phyloP scores from a whole-genome alignment of 257 asterid species.

The Primulina huaijiensis region DNA sequence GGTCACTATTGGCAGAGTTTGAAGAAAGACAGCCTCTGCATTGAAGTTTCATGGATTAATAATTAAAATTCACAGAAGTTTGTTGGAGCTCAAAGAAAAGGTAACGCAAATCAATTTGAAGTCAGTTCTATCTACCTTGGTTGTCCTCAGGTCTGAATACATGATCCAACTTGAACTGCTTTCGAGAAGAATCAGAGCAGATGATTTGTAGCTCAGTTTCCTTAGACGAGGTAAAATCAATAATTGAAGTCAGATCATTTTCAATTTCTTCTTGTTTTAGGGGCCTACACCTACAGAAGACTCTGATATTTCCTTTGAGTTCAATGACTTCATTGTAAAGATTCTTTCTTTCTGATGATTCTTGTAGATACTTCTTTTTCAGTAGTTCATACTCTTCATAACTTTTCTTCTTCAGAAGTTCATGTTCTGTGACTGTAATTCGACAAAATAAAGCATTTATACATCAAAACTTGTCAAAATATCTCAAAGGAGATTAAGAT shows the following conservation, averaged over 20 bases:
- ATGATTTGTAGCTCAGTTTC: constrained; percentile 79
- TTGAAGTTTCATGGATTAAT: constrained; percentile 21
- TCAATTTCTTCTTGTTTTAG: constrained; percentile 66
- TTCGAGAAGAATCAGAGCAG: constrained; percentile 70
- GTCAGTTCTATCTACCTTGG: constrained; percentile 54
- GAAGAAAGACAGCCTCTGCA: constrained; percentile 72
- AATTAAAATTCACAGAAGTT: neutral
- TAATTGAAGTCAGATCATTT: constrained; percentile 57
- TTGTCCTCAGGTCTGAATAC: constrained; percentile 74
- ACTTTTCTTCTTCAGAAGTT: constrained; percentile 50
- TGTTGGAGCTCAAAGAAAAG: neutral
- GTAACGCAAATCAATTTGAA: neutral
- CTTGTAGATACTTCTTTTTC: constrained; percentile 70
- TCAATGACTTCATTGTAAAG: constrained; percentile 91
- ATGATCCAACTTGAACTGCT: constrained; percentile 81
- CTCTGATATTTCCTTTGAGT: constrained; percentile 92
- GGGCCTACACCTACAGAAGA: constrained; percentile 96
- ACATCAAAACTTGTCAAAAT: constrained; percentile 7
- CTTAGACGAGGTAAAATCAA: constrained; percentile 70
- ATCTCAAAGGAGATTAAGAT: neutral
- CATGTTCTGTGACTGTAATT: constrained; percentile 59
- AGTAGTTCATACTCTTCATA: constrained; percentile 52
- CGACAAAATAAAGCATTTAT: constrained; percentile 16
- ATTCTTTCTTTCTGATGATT: constrained; percentile 65
- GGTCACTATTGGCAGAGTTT: constrained; percentile 82